These are phyloP conservation scores for Diutina siamensis DNA, from an alignment of 1,139 yeast genomes.

Conservation along the genomic window DNA sequence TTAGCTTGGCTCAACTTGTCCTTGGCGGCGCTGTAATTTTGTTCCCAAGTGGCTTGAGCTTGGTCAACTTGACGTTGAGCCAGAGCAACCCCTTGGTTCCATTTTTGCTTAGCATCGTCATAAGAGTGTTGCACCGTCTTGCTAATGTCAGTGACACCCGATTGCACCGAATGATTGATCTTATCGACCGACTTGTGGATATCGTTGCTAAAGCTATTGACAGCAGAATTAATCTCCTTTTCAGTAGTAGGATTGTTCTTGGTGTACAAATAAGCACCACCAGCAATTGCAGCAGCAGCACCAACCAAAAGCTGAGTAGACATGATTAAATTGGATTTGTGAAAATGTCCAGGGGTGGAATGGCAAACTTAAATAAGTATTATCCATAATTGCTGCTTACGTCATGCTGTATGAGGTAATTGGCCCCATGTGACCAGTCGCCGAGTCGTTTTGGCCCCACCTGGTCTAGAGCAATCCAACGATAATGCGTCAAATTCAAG, in stretches of 20 bases:
- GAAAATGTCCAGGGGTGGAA: neutral
- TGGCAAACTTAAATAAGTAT: neutral
- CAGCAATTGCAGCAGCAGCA: slow-evolving; percentile 3
- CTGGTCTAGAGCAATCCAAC: too few relatives aligned
- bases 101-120: neutral
- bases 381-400: neutral
- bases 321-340: neutral
- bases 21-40: neutral
- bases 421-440: slow-evolving; percentile 4
- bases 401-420: slow-evolving; percentile 5
- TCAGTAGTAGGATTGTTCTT: neutral
- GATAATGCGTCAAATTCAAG: too few relatives aligned
- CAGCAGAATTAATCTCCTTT: neutral
- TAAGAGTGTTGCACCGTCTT: neutral
- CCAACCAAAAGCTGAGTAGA: neutral
- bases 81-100: neutral
- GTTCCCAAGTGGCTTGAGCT: neutral
- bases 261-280: slow-evolving; percentile 4
- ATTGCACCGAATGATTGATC: neutral
- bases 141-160: neutral
- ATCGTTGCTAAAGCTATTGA: neutral
- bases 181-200: neutral
- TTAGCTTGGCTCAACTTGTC: neutral
- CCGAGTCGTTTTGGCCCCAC: too few relatives aligned
- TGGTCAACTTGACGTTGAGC: neutral